phyloP scores from a whole-genome alignment of 192 early-diverging fungal species.

The Entomortierella chlamydospora region DNA sequence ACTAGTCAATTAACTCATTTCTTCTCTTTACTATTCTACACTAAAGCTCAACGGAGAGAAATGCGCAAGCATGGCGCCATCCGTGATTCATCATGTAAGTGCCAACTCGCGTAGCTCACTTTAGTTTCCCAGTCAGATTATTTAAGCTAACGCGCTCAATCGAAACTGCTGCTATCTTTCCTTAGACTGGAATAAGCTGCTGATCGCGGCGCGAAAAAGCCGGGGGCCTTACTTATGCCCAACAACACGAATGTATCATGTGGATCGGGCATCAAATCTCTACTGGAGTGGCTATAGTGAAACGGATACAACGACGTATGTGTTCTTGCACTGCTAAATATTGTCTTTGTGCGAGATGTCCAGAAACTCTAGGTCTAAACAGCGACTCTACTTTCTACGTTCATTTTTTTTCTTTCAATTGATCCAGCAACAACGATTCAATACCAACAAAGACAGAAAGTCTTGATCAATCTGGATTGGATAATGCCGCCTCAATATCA shows the following conservation, averaged over 20 bases:
- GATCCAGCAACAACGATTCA: constrained; percentile 9
- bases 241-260: constrained; percentile 60
- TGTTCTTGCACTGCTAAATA: not conserved
- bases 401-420: not conserved
- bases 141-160: not conserved
- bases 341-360: too few relatives aligned
- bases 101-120: too few relatives aligned
- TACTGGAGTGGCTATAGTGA: constrained; percentile 59
- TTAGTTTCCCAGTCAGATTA: too few relatives aligned
- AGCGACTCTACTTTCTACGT: not conserved
- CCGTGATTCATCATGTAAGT: constrained; percentile 39
- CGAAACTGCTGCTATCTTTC: not conserved
- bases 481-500: not conserved
- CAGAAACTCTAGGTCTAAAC: too few relatives aligned
- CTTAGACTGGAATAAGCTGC: constrained; percentile 57
- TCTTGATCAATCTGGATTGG: not conserved
- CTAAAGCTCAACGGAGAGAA: constrained; percentile 43
- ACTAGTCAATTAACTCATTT: not conserved
- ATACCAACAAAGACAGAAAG: constrained; percentile 17
- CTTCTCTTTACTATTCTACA: not conserved
- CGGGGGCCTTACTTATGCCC: constrained; percentile 61
- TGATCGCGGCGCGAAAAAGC: constrained; percentile 59
- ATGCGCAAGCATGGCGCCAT: constrained; percentile 51
- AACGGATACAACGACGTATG: constrained; percentile 47
- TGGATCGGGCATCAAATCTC: constrained; percentile 54